Evolutionary conservation across 2,329 filamentous ascomycete genomes (phyloP).

Genomic region (Penicillium sclerotigenum): DNA sequence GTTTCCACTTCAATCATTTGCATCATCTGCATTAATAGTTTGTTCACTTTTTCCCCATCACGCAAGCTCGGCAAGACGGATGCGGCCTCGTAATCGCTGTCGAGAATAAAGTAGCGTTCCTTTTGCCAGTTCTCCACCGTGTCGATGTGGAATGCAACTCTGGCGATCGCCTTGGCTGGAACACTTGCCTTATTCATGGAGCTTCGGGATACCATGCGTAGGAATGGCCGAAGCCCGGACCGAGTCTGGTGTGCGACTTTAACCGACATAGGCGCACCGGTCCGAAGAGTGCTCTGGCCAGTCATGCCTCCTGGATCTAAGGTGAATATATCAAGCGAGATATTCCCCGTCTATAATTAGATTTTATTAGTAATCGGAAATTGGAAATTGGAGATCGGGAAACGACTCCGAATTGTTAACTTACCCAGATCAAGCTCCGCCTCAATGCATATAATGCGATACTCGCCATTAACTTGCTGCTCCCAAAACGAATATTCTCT

Average conservation of each 20-base stretch:
- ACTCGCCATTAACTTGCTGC: slow-evolving; percentile 37
- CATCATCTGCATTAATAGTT: slow-evolving; percentile 31
- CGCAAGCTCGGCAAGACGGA: slow-evolving; percentile 34
- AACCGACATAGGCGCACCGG: slow-evolving; percentile 28
- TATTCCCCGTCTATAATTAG: slow-evolving; percentile 30
- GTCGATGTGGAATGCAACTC: slow-evolving; percentile 34
- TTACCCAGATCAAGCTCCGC: slow-evolving; percentile 35
- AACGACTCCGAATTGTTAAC: slow-evolving; percentile 12
- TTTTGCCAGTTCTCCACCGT: slow-evolving; percentile 29
- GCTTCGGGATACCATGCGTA: slow-evolving; percentile 36
- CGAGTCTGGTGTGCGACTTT: slow-evolving; percentile 33
- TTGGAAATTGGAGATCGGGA: background rate
- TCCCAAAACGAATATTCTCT: slow-evolving; percentile 31
- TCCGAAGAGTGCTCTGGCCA: slow-evolving; percentile 26
- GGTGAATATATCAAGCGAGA: slow-evolving; percentile 37
- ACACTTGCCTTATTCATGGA: slow-evolving; percentile 36
- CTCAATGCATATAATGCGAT: slow-evolving; percentile 38
- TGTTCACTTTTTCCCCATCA: slow-evolving; percentile 28
- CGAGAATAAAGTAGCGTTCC: slow-evolving; percentile 36
- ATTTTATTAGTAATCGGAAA: slow-evolving; percentile 8
- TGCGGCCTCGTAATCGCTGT: slow-evolving; percentile 36
- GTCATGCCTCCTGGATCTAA: slow-evolving; percentile 34
- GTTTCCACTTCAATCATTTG: slow-evolving; percentile 28
- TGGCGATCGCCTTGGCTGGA: slow-evolving; percentile 36
- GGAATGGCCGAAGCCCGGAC: slow-evolving; percentile 32